Base-by-base conservation (phyloP, 768 basidiomycete species). In the Gymnopilus junonius region DNA sequence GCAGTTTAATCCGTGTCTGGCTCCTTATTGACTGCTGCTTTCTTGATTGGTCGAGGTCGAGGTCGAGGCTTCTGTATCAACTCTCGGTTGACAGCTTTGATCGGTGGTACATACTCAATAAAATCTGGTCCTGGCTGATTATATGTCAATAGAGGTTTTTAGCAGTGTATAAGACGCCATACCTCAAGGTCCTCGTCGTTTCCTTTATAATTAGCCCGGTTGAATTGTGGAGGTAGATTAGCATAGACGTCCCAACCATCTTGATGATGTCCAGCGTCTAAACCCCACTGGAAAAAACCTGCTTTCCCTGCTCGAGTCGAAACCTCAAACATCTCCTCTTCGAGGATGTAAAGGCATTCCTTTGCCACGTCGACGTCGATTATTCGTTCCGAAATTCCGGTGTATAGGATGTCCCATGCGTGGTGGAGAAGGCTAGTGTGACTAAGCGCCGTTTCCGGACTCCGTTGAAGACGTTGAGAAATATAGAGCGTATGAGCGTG, bases 281-380 rank as follows among this genome's bases (percentile, higher is more conserved):
- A 31, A 7, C 66, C 66, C 66, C 66, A 67, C 54, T 67, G 66
- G 25, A 46, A 64, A 25, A 59, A 43, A 0, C 66, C 64, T 34
- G 66, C 66, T 8, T 54, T 39, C 0, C 59, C 66, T 17, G 66
- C 63, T 14, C 48, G 48, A 2, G 14, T 7, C 0, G 66, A 67
- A 8, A 60, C 25, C 45, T 67, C 66, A 10, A 67, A 67, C 61
- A 67, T 67, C 29, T 67, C 66, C 34, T 67, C 64, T 25, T 67
- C 66, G 14, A 67, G 54, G 23, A 43, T 21, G 64, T 53, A 53
- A 2, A 53, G 58, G 55, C 62, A 66, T 8, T 35, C 54, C 37
- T 60, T 69, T 3, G 59, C 63, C 8, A 59, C 56, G 23, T 65
- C 51, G n/a, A 53, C 51, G 12, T 53, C 51, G 6, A 53, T 35